Evolutionary conservation across 1,284 basidiomycete species (phyloP), one percentile per base, ranked within the genome.

Genomic region (Volvariella surrecta): DNA sequence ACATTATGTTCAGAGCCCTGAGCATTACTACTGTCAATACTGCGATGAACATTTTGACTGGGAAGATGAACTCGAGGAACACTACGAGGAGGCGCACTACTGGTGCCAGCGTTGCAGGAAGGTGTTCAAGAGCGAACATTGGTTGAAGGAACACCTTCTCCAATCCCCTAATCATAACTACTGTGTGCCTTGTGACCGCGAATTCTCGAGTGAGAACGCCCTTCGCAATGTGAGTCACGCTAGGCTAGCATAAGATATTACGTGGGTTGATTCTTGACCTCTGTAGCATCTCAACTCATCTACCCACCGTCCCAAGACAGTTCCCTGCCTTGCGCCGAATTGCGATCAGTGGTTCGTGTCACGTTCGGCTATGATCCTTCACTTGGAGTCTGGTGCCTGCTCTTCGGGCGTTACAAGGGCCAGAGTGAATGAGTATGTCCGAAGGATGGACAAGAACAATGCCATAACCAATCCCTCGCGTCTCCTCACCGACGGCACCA

Each of bases 141-240:
- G 65, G 1, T 54, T 75, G 20, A 52, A 64, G 15, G 64, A 74
- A 46, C 78, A 81, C 50, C 63, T 67, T 45, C 58, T 67, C 7
- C 67, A 74, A 52, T 60, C 53, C 3, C 32, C 44, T 1, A 13
- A 13, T 16, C 78, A 80, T 44, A 44, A 56, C 41, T 78, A 74
- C 49, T 82, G 79, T 45, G 40, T 15, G 2, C 18, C 52, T 0
- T 81, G 78, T 55, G 52, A 56, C 18, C 60, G 64, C 9, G 45
- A 61, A 10, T 80, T 79, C 56, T 50, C 47, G 10, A 63, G 60
- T 1, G 60, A 54, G 30, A 63, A 39, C 43, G 67, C 64, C 51
- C 54, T 76, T 16, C 56, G 51, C 11, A 34, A 55, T 13, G 59
- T 61, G 47, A 28, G 57, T n/a, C 16, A 22, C 42, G 21, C 40